Conservation (phyloP, 768 basidiomycete genomes). For the Cytidiella melzeri region DNA sequence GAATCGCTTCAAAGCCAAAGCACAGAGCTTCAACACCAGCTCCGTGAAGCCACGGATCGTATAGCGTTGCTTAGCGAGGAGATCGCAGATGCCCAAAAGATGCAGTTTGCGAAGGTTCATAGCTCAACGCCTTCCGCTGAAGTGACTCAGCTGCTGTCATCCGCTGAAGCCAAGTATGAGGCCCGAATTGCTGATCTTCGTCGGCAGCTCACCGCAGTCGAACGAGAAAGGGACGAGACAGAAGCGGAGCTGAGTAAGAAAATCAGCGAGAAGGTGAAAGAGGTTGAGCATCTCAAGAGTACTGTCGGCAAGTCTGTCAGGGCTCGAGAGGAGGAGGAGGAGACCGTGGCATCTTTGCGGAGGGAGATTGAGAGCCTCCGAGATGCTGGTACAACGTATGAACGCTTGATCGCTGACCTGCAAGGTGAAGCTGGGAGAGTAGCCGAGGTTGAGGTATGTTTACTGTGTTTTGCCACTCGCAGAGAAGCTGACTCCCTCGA, state of each 20-base stretch:
- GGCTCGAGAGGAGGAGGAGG: slow-evolving; percentile 55
- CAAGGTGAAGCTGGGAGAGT: slow-evolving; percentile 41
- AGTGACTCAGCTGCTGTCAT: slow-evolving; percentile 64
- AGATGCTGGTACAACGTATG: slow-evolving; percentile 40
- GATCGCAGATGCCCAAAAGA: slow-evolving; percentile 54
- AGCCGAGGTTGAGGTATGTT: slow-evolving; percentile 57
- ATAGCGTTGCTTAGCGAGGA: slow-evolving; percentile 67
- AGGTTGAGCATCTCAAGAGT: slow-evolving; percentile 67
- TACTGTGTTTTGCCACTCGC: background rate
- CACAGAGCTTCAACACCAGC: slow-evolving; percentile 80
- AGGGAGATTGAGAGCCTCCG: slow-evolving; percentile 48
- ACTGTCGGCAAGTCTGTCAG: slow-evolving; percentile 51
- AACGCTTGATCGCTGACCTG: slow-evolving; percentile 51
- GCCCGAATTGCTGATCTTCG: slow-evolving; percentile 66
- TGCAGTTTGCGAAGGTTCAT: slow-evolving; percentile 41
- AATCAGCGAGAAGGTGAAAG: slow-evolving; percentile 68
- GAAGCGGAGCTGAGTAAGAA: slow-evolving; percentile 90
- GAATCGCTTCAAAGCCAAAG: slow-evolving; percentile 74
- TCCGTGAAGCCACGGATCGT: slow-evolving; percentile 75
- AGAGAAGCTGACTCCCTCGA: background rate
- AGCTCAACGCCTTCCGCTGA: slow-evolving; percentile 53
- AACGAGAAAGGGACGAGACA: slow-evolving; percentile 79
- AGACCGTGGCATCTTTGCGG: slow-evolving; percentile 42
- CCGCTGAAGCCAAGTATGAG: slow-evolving; percentile 75
- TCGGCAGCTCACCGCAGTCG: slow-evolving; percentile 52